Percentiles rank a stretch among this genome's conserved stretches.
Evolutionary conservation across 108 stramenopile genomes (phyloP).

Genomic region (Cyclotella kingstonii): DNA sequence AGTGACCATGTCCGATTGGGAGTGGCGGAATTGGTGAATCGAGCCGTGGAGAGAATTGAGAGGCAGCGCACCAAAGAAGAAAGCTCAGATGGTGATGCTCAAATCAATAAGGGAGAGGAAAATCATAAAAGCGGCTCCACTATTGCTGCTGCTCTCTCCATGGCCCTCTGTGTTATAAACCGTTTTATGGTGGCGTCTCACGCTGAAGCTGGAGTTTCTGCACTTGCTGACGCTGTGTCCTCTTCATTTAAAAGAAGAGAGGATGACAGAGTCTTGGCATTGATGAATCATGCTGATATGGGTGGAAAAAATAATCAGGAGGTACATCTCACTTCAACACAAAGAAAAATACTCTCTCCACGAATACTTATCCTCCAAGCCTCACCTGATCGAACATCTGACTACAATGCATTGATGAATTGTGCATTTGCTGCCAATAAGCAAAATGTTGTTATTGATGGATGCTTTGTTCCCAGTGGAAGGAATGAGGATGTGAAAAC

Average conservation of each 20-base stretch:
- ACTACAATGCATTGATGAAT: slow-evolving; percentile 92
- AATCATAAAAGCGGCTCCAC: slow-evolving; percentile 41
- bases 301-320: slow-evolving; percentile 11
- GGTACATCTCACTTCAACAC: slow-evolving; percentile 5
- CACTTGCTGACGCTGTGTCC: slow-evolving; percentile 42
- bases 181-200: slow-evolving; percentile 76
- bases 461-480: slow-evolving; percentile 66
- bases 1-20: slow-evolving; percentile 58
- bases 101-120: not conserved
- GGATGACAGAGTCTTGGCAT: slow-evolving; percentile 73
- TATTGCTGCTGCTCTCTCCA: slow-evolving; percentile 71
- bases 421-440: slow-evolving; percentile 82
- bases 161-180: slow-evolving; percentile 73
- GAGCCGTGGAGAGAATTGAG: slow-evolving; percentile 38
- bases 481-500: slow-evolving; percentile 30
- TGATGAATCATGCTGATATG: too few relatives aligned
- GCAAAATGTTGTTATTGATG: slow-evolving; percentile 73
- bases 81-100: not conserved
- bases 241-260: slow-evolving; percentile 28
- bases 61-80: not conserved
- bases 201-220: slow-evolving; percentile 72
- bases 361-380: slow-evolving; percentile 80
- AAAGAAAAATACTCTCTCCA: slow-evolving; percentile 45
- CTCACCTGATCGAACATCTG: slow-evolving; percentile 74
- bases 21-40: slow-evolving; percentile 64